Conservation (phyloP, 768 basidiomycete genomes). For the Boletus sp. region DNA sequence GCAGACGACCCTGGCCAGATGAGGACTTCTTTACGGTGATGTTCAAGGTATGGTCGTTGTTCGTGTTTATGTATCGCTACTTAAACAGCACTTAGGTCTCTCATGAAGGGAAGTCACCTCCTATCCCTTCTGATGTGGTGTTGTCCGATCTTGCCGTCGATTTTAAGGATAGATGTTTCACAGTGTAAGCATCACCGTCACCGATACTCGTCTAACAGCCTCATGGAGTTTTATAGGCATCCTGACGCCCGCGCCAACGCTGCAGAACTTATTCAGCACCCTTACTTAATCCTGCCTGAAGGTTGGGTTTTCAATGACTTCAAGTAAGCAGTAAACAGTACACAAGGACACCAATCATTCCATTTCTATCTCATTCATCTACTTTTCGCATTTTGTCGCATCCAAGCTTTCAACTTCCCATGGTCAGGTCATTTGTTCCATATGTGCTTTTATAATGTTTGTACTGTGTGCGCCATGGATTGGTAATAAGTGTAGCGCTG, state of each 20-base stretch:
- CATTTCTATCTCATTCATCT: constrained; percentile 29
- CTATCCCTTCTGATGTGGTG: constrained; percentile 80
- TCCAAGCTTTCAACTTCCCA: constrained; percentile 16
- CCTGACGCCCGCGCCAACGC: constrained; percentile 83
- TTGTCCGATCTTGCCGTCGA: constrained; percentile 77
- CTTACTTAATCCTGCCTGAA: constrained; percentile 68
- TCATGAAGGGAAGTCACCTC: constrained; percentile 80
- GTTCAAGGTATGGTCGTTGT: constrained; percentile 67
- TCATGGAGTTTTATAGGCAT: constrained; percentile 46
- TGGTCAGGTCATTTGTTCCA: constrained; percentile 25
- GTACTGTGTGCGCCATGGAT: constrained; percentile 25
- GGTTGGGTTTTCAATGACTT: constrained; percentile 74
- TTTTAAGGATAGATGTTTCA: constrained; percentile 87
- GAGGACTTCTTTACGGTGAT: constrained; percentile 91
- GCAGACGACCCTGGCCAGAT: constrained; percentile 91
- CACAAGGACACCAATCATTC: constrained; percentile 16
- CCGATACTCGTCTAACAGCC: background rate
- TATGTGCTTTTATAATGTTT: constrained; percentile 36
- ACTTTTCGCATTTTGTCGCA: constrained; percentile 21
- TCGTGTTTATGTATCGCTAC: background rate
- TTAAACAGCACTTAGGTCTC: constrained; percentile 59
- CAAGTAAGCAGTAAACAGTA: constrained; percentile 22
- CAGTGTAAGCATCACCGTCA: constrained; percentile 57
- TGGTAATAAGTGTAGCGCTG: constrained; percentile 32
- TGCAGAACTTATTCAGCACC: constrained; percentile 74